Conservation (phyloP, 768 basidiomycete species). For the Leccinum uliginosum region DNA sequence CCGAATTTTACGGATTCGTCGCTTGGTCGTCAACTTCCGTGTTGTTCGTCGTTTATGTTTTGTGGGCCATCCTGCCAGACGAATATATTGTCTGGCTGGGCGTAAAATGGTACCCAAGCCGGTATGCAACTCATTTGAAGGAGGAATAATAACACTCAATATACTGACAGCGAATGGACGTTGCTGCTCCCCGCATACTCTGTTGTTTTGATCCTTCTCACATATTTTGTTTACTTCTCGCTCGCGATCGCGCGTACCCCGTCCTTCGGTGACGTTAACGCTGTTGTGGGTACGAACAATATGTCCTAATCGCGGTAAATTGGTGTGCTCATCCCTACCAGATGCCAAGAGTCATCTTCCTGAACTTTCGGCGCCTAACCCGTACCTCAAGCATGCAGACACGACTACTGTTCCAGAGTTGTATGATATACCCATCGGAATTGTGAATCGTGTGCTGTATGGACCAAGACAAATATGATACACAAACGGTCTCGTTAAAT, state of each 20-base stretch:
- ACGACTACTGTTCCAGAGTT: constrained; percentile 53
- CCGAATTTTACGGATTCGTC: constrained; percentile 90
- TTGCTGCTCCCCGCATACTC: constrained; percentile 77
- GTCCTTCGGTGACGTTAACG: constrained; percentile 56
- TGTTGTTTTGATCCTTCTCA: constrained; percentile 62
- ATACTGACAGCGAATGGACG: constrained; percentile 72
- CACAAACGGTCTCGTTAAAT: constrained; percentile 16
- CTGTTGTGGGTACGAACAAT: constrained; percentile 56
- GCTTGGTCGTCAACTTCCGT: constrained; percentile 77
- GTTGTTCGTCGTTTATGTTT: constrained; percentile 61
- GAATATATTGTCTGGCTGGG: constrained; percentile 61
- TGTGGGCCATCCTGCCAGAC: constrained; percentile 82
- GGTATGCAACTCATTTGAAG: constrained; percentile 39
- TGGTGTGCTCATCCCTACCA: constrained; percentile 27
- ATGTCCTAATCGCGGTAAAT: constrained; percentile 8
- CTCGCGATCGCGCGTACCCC: constrained; percentile 73
- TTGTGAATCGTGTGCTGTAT: constrained; percentile 76
- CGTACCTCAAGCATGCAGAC: constrained; percentile 48
- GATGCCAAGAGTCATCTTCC: constrained; percentile 59
- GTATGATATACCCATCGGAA: constrained; percentile 78
- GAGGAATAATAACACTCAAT: neutral
- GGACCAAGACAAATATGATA: constrained; percentile 19
- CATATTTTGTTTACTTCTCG: constrained; percentile 74
- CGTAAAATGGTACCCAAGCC: constrained; percentile 82
- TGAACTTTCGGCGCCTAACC: constrained; percentile 26